Conservation (phyloP, 2,329 filamentous ascomycete species). For the Mycocentrospora acerina region DNA sequence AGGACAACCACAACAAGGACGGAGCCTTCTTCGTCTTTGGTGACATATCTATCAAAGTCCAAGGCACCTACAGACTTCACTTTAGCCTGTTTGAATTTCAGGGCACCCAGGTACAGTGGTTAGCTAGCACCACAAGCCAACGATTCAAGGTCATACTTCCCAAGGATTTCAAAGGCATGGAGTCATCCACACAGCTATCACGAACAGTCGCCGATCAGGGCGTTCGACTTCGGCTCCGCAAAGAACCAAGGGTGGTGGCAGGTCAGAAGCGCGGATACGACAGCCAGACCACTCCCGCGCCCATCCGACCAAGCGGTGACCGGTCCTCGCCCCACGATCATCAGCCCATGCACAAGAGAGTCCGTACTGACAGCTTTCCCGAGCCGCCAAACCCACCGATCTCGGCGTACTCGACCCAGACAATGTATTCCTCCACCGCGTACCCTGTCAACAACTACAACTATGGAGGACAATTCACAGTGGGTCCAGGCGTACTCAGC, state of each 20-base stretch:
- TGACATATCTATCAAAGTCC: slow-evolving; percentile 75
- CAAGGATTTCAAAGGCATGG: slow-evolving; percentile 77
- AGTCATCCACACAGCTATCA: slow-evolving; percentile 78
- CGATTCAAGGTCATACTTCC: slow-evolving; percentile 64
- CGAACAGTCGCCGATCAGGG: slow-evolving; percentile 85
- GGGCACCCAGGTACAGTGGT: slow-evolving; percentile 49
- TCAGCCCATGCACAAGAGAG: too few species aligned
- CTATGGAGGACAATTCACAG: too few species aligned
- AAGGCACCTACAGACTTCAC: slow-evolving; percentile 70
- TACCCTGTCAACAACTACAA: too few species aligned
- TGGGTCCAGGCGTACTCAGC: too few species aligned
- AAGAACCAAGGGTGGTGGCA: slow-evolving; percentile 65
- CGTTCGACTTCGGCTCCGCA: slow-evolving; percentile 77
- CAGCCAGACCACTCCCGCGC: neutral
- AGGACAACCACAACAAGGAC: slow-evolving; percentile 74
- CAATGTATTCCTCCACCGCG: too few species aligned
- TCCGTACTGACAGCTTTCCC: too few species aligned
- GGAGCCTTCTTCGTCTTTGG: slow-evolving; percentile 90
- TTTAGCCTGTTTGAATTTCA: slow-evolving; percentile 70
- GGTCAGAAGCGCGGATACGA: slow-evolving; percentile 26
- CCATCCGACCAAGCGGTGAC: too few species aligned
- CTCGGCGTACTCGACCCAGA: too few species aligned
- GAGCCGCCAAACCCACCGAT: too few species aligned
- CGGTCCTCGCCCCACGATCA: too few species aligned
- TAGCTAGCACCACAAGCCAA: slow-evolving; percentile 59